A percentile compares a stretch with the other conserved stretches of the same genome.
These are phyloP conservation scores for Termitomyces sp. DNA, from an alignment of 768 basidiomycete genomes.

Conservation along the genomic window DNA sequence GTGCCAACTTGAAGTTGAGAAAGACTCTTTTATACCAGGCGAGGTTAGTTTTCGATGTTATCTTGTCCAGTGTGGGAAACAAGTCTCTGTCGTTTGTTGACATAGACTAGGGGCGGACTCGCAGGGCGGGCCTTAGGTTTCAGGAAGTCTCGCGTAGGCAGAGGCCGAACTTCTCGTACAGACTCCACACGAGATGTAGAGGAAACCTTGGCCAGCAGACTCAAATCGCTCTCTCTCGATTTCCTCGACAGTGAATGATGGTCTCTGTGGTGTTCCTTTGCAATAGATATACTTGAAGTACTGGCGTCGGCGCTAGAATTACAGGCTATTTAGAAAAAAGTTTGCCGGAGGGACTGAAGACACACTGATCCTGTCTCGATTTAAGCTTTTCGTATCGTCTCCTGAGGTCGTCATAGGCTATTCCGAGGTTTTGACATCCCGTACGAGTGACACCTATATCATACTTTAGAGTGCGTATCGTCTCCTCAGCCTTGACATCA, in stretches of 20 bases:
- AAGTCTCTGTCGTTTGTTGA: slow-evolving; percentile 9
- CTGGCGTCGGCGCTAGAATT: neutral
- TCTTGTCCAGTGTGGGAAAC: neutral
- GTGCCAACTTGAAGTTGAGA: too few species aligned
- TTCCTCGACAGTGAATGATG: neutral
- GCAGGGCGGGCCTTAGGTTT: slow-evolving; percentile 11
- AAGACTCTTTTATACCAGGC: neutral
- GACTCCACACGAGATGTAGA: neutral
- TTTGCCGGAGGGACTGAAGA: neutral
- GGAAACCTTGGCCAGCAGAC: neutral
- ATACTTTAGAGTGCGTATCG: neutral
- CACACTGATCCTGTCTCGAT: slow-evolving; percentile 3
- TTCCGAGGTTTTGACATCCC: slow-evolving; percentile 4
- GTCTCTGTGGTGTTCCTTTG: neutral
- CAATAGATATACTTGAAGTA: neutral
- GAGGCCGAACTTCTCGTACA: slow-evolving; percentile 1
- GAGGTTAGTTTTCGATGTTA: neutral
- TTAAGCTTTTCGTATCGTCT: slow-evolving; percentile 5
- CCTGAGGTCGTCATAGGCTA: slow-evolving; percentile 23
- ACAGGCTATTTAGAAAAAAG: neutral
- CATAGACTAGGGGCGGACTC: slow-evolving; percentile 10
- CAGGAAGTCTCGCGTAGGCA: neutral
- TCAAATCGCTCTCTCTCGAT: neutral
- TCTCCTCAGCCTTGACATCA: neutral
- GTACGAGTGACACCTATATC: neutral